Evolutionary conservation across 2,329 filamentous ascomycete species (phyloP).

Genomic region (Pseudodiploospora longispora): DNA sequence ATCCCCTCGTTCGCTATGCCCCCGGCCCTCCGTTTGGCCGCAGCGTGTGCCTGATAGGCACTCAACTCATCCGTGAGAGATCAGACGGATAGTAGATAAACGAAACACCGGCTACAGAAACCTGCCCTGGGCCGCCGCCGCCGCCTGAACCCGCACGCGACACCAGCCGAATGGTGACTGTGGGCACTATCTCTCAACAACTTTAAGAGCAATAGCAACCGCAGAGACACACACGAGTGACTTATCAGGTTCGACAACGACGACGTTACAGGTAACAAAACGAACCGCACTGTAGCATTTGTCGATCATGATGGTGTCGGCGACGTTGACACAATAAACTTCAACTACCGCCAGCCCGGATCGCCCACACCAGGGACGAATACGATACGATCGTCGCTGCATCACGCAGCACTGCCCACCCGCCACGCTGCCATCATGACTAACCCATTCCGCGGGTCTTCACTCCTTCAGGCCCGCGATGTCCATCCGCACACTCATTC

Average conservation of each 20-base stretch:
- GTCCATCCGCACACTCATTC: slow-evolving; percentile 19
- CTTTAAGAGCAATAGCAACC: neutral
- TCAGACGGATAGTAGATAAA: neutral
- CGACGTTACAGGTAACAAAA: neutral
- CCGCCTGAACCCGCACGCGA: too few relatives aligned
- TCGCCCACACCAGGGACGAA: slow-evolving; percentile 9
- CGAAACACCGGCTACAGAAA: neutral
- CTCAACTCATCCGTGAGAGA: neutral
- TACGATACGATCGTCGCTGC: slow-evolving; percentile 14
- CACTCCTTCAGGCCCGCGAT: slow-evolving; percentile 28
- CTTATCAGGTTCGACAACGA: neutral
- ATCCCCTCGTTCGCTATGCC: slow-evolving; percentile 12
- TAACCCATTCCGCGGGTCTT: slow-evolving; percentile 27
- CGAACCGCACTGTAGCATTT: neutral
- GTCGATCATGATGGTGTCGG: slow-evolving; percentile 8
- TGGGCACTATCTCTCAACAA: neutral
- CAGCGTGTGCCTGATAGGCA: slow-evolving; percentile 8
- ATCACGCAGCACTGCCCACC: slow-evolving; percentile 16
- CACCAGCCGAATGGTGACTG: neutral
- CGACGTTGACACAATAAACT: neutral
- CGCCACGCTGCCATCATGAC: slow-evolving; percentile 22
- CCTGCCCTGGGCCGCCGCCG: neutral
- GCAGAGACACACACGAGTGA: neutral
- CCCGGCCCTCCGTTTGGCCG: slow-evolving; percentile 5
- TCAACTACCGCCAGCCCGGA: too few relatives aligned